phyloP scores from a whole-genome alignment of 164 flowering plant genomes.

The Macadamia tetraphylla region DNA sequence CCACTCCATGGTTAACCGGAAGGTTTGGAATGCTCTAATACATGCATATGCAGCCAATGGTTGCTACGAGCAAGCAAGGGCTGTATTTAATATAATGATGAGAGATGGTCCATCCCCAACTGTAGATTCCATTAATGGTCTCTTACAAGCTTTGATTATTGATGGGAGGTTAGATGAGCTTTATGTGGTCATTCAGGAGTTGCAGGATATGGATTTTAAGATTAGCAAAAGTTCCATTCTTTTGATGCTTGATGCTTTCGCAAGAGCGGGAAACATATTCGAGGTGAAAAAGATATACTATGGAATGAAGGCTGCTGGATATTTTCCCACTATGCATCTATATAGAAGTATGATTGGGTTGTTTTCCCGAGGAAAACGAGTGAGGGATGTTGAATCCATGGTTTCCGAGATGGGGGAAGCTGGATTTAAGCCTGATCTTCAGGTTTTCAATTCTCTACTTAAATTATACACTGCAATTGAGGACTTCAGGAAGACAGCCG shows the following conservation, averaged over 20 bases:
- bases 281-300: constrained; percentile 91
- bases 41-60: constrained; percentile 85
- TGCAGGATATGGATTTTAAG: constrained; percentile 94
- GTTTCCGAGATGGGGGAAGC: constrained; percentile 83
- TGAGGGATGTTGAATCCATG: constrained; percentile 91
- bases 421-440: constrained; percentile 83
- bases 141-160: constrained; percentile 73
- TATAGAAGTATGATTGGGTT: constrained; percentile 69
- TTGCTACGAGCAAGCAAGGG: constrained; percentile 88
- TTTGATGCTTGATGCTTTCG: constrained; percentile 93
- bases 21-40: constrained; percentile 82
- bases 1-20: constrained; percentile 45
- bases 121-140: constrained; percentile 71
- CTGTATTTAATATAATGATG: constrained; percentile 84
- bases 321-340: constrained; percentile 89
- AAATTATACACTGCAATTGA: constrained; percentile 61
- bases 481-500: constrained; percentile 61
- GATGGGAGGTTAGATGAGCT: constrained; percentile 84
- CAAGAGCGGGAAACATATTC: constrained; percentile 63
- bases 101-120: constrained; percentile 90
- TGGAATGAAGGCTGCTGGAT: constrained; percentile 97
- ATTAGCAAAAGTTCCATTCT: constrained; percentile 84
- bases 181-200: constrained; percentile 78
- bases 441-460: constrained; percentile 69
- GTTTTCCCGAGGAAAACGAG: constrained; percentile 60